Evolutionary conservation across 2,329 filamentous ascomycete species (phyloP).

Genomic region (Pyricularia grisea): DNA sequence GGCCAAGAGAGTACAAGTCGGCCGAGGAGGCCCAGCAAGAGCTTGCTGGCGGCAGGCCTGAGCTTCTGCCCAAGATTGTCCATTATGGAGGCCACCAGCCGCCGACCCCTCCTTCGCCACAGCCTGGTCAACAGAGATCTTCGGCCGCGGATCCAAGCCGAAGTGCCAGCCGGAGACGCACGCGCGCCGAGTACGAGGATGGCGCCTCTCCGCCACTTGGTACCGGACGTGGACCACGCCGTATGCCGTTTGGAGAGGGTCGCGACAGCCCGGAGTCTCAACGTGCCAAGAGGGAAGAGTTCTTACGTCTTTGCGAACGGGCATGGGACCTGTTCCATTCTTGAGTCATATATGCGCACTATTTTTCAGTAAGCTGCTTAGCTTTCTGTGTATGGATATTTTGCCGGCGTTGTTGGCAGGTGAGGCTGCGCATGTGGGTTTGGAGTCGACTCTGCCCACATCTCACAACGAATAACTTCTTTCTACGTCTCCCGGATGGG

Average conservation of each 20-base stretch:
- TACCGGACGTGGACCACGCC: conserved; percentile 53
- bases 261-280: conserved; percentile 77
- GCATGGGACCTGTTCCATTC: conserved; percentile 98
- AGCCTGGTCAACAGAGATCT: conserved; percentile 36
- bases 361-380: background rate
- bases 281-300: conserved; percentile 84
- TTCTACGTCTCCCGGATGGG: background rate
- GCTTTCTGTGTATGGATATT: background rate
- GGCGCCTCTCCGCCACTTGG: conserved; percentile 79
- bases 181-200: conserved; percentile 87
- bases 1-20: conserved; percentile 82
- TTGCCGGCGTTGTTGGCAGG: background rate
- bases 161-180: conserved; percentile 62
- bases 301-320: conserved; percentile 73
- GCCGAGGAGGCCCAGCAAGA: conserved; percentile 93
- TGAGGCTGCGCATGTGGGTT: background rate
- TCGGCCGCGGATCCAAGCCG: conserved; percentile 35
- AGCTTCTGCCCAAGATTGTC: conserved; percentile 84
- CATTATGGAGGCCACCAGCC: conserved; percentile 94
- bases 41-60: conserved; percentile 81
- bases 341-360: conserved; percentile 29
- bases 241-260: conserved; percentile 70
- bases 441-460: background rate
- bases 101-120: conserved; percentile 78
- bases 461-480: background rate